Conservation (phyloP, 2,329 filamentous ascomycete species). For the Whalleya microplaca region DNA sequence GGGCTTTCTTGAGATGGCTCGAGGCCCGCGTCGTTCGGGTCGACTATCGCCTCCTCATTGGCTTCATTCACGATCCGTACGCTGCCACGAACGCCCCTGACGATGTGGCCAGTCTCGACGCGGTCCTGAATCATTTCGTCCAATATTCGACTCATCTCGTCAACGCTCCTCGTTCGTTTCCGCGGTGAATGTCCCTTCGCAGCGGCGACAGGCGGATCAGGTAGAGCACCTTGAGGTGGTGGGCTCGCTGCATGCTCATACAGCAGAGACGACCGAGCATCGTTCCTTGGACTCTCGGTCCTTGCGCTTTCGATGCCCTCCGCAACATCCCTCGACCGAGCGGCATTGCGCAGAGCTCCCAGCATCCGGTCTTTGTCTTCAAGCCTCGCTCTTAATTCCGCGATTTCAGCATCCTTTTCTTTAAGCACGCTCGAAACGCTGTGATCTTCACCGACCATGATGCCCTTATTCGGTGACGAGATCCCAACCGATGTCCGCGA, state of each 20-base stretch:
- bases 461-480: slow-evolving; percentile 61
- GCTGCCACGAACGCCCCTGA: slow-evolving; percentile 69
- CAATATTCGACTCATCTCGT: slow-evolving; percentile 90
- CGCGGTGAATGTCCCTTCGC: slow-evolving; percentile 43
- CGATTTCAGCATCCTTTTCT: slow-evolving; percentile 92
- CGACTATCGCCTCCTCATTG: slow-evolving; percentile 43
- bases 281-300: slow-evolving; percentile 27
- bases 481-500: slow-evolving; percentile 82
- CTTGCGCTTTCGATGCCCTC: slow-evolving; percentile 52
- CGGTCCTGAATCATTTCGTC: slow-evolving; percentile 96
- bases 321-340: slow-evolving; percentile 82
- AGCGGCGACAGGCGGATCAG: slow-evolving; percentile 33
- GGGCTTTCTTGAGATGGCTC: slow-evolving; percentile 46
- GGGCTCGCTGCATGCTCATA: slow-evolving; percentile 39
- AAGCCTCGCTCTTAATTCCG: slow-evolving; percentile 82
- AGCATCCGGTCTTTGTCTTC: slow-evolving; percentile 98
- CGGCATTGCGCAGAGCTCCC: slow-evolving; percentile 79
- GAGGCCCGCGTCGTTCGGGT: slow-evolving; percentile 37
- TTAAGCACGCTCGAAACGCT: slow-evolving; percentile 73
- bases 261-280: slow-evolving; percentile 36
- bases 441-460: slow-evolving; percentile 77
- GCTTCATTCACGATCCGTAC: slow-evolving; percentile 59
- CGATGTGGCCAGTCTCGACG: slow-evolving; percentile 74
- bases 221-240: slow-evolving; percentile 36
- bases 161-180: slow-evolving; percentile 70